Evolutionary conservation across 176 grass and related monocot genomes (phyloP).

Genomic region (Saccharum spontaneum): DNA sequence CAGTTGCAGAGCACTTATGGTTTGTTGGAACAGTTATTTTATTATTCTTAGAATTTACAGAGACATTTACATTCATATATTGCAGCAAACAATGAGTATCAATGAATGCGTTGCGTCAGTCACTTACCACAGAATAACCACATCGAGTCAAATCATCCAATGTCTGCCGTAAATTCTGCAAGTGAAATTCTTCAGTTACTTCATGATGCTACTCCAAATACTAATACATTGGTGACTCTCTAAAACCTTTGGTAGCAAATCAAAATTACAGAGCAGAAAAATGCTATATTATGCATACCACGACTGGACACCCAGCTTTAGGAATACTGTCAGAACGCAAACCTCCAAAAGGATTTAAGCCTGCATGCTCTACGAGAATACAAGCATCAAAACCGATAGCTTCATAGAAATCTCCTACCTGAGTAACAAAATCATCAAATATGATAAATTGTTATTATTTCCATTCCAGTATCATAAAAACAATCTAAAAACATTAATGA

Average conservation of each 20-base stretch:
- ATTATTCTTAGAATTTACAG: neutral
- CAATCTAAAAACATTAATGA: neutral
- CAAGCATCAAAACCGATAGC: conserved; percentile 97
- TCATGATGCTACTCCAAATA: conserved; percentile 14
- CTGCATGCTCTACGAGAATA: conserved; percentile 93
- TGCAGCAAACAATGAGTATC: neutral
- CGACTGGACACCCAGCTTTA: conserved; percentile 91
- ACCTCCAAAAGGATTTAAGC: conserved; percentile 97
- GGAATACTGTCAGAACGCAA: conserved; percentile 90
- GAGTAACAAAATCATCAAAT: conserved; percentile 32
- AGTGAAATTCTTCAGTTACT: conserved; percentile 16
- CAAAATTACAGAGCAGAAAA: conserved; percentile 24
- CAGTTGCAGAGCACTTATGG: neutral
- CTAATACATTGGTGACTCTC: neutral
- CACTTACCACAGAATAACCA: conserved; percentile 81
- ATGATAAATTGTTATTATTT: neutral
- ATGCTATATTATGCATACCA: conserved; percentile 55
- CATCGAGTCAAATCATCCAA: conserved; percentile 96
- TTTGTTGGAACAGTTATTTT: conserved; percentile 1
- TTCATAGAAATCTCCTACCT: conserved; percentile 99
- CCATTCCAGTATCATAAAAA: neutral
- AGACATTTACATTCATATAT: conserved; percentile 8
- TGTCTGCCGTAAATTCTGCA: conserved; percentile 94
- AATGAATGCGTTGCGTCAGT: neutral
- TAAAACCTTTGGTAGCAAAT: neutral